Base-by-base conservation (phyloP, 306 rosid genomes). In the Inga laurina region DNA sequence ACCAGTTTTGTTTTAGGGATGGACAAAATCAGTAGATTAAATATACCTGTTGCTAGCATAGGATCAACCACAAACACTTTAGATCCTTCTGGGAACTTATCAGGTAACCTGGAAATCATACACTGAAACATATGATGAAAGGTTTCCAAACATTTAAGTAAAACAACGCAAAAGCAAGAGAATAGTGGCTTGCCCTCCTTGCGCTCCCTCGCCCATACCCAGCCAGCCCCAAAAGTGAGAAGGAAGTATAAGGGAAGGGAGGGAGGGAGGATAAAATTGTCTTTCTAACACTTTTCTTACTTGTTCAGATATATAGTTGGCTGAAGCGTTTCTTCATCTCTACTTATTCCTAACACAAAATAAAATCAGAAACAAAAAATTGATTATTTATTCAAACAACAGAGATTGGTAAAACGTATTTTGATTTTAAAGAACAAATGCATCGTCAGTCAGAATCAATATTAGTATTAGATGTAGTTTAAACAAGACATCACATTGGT, bases 271-370 rank as follows among this genome's bases (percentile, higher is more conserved):
- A 6, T 3, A 10, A 8, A n/a, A 34, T 66, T 66, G 72, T 67
- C 59, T 66, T 67, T 79, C 68, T 57, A 77, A 51, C 34, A 76
- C 11, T 65, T 51, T 48, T 34, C 97, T 88, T 92, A 92, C 98
- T 96, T 96, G 92, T 96, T 96, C 73, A 96, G 90, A 77, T 96
- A 96, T 84, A 96, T 4, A 30, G 91, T 75, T 56, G 97, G 98
- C 77, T 85, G 93, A 84, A 96, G 99, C 72, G 98, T 96, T 88
- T 92, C 93, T 88, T 93, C 99, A 4, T 96, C 84, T 88, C 98
- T 88, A 89, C 86, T 86, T 44, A 93, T 24, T 68, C 99, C 99
- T 96, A 75, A 85, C 72, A 74, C 62, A 84, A 57, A 57, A 15
- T 34, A 30, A 65, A 84, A 82, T 76, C 44, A 80, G 73, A 84